Base-by-base conservation (phyloP, 768 basidiomycete species). In the Brasilioporus rufonigricans region DNA sequence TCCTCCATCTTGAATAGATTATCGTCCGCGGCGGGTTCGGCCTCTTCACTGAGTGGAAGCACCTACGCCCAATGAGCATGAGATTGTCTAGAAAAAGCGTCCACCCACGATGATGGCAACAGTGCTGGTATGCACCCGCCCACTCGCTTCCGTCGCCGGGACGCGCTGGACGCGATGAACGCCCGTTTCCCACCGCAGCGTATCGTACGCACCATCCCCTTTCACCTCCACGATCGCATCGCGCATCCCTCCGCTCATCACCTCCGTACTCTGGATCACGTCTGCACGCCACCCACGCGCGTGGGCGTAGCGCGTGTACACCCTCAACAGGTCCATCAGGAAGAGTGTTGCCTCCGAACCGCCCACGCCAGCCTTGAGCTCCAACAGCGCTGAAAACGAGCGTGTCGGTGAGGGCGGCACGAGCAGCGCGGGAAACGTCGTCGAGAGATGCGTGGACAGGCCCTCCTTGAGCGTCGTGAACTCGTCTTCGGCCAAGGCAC, bases 141-240 rank as follows among this genome's bases (percentile, higher is more conserved):
- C 96, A 55, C 83, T 85, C 2, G 87, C 76, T 62, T 98, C 96
- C 4, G 94, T 98, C 10, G 84, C 84, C 1, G 97, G 97, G 1
- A 98, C 91, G 39, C 97, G 73, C 73, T 98, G 96, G 0, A 99
- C 93, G 3, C 97, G 80, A 73, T 98, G 97, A 0, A 99, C 93
- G 3, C 97, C 97, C 55, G 89, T 93, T 71, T 99, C 97, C 85
- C 88, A 94, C 35, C 86, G 75, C 50, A 98, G 68, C 1, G 76
- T 71, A 55, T 94, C 94, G 61, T 90, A 98, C 11, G 84, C 85
- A 0, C 89, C 87, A 2, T 80, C 72, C 0, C 92, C 91, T 56
- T 86, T 85, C 13, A 95, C 74, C 64, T 95, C 92, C 10, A 93
- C 70, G 19, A 89, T 81, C 6, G 87, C 91, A 53, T 93, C 90